Conservation (phyloP, 257 asterid genomes). For the Ajuga chamaepitys region DNA sequence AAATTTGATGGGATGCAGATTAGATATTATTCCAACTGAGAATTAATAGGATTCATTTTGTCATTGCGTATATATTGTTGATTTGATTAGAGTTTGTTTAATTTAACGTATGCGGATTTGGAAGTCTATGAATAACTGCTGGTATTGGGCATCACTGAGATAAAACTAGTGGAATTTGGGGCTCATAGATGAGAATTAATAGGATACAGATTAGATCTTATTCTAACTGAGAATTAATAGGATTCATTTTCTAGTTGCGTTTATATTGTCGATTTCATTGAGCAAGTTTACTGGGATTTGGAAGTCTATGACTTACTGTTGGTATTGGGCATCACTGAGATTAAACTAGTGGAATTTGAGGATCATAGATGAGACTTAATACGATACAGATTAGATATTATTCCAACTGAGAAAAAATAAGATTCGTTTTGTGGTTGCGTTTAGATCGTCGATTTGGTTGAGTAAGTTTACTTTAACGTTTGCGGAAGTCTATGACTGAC, state of each 20-base stretch:
- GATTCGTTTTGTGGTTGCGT: not conserved
- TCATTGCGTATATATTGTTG: not conserved
- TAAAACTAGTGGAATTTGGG: too few species aligned
- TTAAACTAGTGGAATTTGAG: too few species aligned
- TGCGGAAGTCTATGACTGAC: not conserved
- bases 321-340: too few species aligned
- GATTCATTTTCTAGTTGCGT: not conserved
- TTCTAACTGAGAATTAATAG: too few species aligned
- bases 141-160: too few species aligned
- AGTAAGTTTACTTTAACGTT: not conserved
- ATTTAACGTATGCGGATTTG: not conserved
- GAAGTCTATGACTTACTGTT: too few species aligned
- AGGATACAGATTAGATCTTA: not conserved
- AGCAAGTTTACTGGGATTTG: not conserved
- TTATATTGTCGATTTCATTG: not conserved
- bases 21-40: not conserved
- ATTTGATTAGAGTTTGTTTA: not conserved
- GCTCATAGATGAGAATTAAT: too few species aligned
- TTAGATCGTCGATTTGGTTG: not conserved
- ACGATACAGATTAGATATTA: too few species aligned
- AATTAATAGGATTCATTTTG: not conserved
- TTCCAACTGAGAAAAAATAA: too few species aligned
- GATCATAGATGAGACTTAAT: too few species aligned
- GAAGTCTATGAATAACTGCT: too few species aligned
- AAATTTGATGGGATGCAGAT: not conserved